A percentile compares a stretch with the other conserved stretches of the same genome.
Evolutionary conservation across 768 basidiomycete species (phyloP).

Genomic region (Tulasnella calospora): DNA sequence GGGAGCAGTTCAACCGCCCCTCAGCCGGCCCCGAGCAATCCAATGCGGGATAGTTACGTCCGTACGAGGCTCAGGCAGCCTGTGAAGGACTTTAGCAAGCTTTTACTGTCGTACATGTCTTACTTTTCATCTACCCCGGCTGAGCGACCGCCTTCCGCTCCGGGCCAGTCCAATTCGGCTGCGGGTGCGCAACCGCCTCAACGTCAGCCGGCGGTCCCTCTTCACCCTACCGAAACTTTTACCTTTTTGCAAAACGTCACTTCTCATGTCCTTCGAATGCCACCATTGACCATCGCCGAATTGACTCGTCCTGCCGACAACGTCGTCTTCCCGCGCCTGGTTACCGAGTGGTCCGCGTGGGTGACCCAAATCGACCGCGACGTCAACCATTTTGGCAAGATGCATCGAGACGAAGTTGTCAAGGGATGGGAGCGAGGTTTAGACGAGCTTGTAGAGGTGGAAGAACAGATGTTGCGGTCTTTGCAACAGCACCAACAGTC

Average conservation of each 20-base stretch:
- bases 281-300: slow-evolving; percentile 50
- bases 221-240: slow-evolving; percentile 71
- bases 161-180: slow-evolving; percentile 30
- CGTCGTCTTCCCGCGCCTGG: slow-evolving; percentile 54
- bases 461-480: slow-evolving; percentile 43
- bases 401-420: slow-evolving; percentile 73
- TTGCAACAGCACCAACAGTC: slow-evolving; percentile 38
- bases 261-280: slow-evolving; percentile 62
- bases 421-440: slow-evolving; percentile 62
- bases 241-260: slow-evolving; percentile 64
- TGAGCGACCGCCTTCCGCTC: not conserved
- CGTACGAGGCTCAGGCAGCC: slow-evolving; percentile 68
- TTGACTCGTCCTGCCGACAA: slow-evolving; percentile 46
- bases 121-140: slow-evolving; percentile 58
- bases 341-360: slow-evolving; percentile 77
- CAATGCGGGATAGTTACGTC: slow-evolving; percentile 77
- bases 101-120: slow-evolving; percentile 74
- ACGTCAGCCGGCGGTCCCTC: slow-evolving; percentile 45
- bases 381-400: slow-evolving; percentile 67
- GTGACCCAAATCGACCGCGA: slow-evolving; percentile 60
- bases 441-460: slow-evolving; percentile 55
- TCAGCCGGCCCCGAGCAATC: slow-evolving; percentile 27
- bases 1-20: slow-evolving; percentile 30
- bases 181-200: slow-evolving; percentile 36
- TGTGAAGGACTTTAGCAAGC: slow-evolving; percentile 69